Evolutionary conservation across 805 yeast species (phyloP), one percentile per base, ranked within the genome.

Genomic region (Sugiyamaella valdiviana): DNA sequence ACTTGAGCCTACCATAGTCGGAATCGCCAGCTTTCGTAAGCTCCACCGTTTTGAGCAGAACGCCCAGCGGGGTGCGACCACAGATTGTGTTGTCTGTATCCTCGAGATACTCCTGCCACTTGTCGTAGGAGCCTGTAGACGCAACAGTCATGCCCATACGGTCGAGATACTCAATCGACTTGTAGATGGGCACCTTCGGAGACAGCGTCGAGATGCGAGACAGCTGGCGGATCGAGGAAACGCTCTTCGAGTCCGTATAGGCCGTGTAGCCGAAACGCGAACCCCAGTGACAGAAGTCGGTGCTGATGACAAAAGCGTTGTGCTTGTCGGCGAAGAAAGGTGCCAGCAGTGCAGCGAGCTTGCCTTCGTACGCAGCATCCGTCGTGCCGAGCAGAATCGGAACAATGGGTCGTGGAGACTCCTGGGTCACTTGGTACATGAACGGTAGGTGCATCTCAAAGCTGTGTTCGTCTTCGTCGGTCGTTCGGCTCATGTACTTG

Each of bases 201-300:
- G 58, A 61, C 37, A 57, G 66, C 36, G 29, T 40, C 15, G 52
- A 46, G 15, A 21, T 26, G 17, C 44, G 26, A 12, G 52, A 45
- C 46, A 61, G 56, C 42, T 55, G 61, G 47, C 62, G 54, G 41
- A 64, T 54, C 9, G 39, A 32, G 12, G 12, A 29, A 2, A 38
- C 54, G 3, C 45, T 43, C 12, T 45, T 36, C 7, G 49, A 19
- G 24, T 44, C 45, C 0, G 80, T 71, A 53, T 79, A 82, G 5
- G 69, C 66, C 2, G 77, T 77, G 58, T 79, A 84, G 12, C 75
- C 76, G 59, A 83, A 84, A 36, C 86, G 64, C 2, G 71, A 56
- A 1, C 90, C 90, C 99, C 99, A 93, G 63, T 93, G 99, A 61
- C 97, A 90, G 60, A 93, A 93, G 68, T 93, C 99, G 1, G 91